These are phyloP conservation scores for Wickerhamomyces silvicola DNA, from an alignment of 805 yeast species.

Conservation along the genomic window DNA sequence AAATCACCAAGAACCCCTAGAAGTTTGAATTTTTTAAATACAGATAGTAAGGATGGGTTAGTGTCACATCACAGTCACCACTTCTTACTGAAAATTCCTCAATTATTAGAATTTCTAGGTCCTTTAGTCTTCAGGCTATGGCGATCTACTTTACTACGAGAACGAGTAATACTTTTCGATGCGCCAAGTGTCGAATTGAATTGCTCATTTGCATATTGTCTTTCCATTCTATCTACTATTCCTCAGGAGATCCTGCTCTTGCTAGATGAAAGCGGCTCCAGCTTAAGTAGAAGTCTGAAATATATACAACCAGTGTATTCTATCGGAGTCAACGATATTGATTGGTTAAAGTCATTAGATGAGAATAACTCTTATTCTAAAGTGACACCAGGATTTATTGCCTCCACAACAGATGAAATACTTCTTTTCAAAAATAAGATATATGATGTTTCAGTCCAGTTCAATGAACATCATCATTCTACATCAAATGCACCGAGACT, in stretches of 20 bases:
- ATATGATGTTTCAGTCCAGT: constrained; percentile 39
- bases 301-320: constrained; percentile 51
- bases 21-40: neutral
- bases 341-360: constrained; percentile 24
- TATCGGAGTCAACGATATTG: constrained; percentile 54
- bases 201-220: constrained; percentile 49
- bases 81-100: constrained; percentile 40
- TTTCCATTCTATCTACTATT: constrained; percentile 54
- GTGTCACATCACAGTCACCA: constrained; percentile 28
- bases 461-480: constrained; percentile 5
- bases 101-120: constrained; percentile 46
- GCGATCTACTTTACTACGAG: constrained; percentile 55
- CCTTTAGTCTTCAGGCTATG: constrained; percentile 61
- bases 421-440: constrained; percentile 45
- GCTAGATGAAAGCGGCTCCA: constrained; percentile 22
- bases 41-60: too few relatives aligned
- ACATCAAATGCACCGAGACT: constrained; percentile 7
- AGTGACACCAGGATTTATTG: constrained; percentile 38
- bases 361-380: too few relatives aligned
- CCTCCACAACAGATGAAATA: constrained; percentile 62
- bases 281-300: constrained; percentile 16
- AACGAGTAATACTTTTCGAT: constrained; percentile 44
- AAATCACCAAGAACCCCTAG: constrained; percentile 16
- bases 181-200: constrained; percentile 29
- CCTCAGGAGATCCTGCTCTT: constrained; percentile 46